These are phyloP conservation scores for Epichloe gansuensis DNA, from an alignment of 2,329 filamentous ascomycete species.

Conservation along the genomic window DNA sequence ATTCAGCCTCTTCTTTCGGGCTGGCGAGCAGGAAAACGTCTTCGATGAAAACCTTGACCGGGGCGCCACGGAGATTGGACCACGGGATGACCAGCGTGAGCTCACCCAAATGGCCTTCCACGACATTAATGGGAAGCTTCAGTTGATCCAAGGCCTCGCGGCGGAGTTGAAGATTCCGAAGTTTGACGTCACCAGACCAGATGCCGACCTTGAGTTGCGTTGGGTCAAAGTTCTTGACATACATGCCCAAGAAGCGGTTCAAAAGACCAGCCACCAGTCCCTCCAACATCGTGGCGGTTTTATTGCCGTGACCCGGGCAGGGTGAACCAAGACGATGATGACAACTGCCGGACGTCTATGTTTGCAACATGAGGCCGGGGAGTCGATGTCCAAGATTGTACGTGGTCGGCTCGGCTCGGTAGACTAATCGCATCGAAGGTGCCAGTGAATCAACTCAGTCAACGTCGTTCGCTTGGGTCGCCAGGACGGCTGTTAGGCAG, in stretches of 20 bases:
- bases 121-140: constrained; percentile 89
- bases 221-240: constrained; percentile 98
- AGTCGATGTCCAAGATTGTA: neutral
- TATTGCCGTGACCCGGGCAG: constrained; percentile 62
- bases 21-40: constrained; percentile 94
- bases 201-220: constrained; percentile 97
- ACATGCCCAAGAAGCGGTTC: constrained; percentile 99
- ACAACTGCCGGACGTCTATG: constrained; percentile 6
- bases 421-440: neutral
- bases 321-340: constrained; percentile 24
- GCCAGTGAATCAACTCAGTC: neutral
- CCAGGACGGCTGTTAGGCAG: neutral
- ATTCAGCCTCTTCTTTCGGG: constrained; percentile 88
- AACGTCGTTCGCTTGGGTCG: neutral
- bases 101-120: constrained; percentile 86
- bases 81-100: constrained; percentile 91
- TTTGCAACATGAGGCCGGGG: constrained; percentile 10
- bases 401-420: neutral
- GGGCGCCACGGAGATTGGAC: constrained; percentile 91
- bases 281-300: constrained; percentile 71
- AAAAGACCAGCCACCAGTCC: constrained; percentile 92
- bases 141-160: constrained; percentile 95
- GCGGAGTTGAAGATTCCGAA: constrained; percentile 83
- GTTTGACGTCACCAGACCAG: constrained; percentile 96
- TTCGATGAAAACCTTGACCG: constrained; percentile 89